Evolutionary conservation across 2,329 filamentous ascomycete genomes (phyloP).

Genomic region (Colletotrichum noveboracense): DNA sequence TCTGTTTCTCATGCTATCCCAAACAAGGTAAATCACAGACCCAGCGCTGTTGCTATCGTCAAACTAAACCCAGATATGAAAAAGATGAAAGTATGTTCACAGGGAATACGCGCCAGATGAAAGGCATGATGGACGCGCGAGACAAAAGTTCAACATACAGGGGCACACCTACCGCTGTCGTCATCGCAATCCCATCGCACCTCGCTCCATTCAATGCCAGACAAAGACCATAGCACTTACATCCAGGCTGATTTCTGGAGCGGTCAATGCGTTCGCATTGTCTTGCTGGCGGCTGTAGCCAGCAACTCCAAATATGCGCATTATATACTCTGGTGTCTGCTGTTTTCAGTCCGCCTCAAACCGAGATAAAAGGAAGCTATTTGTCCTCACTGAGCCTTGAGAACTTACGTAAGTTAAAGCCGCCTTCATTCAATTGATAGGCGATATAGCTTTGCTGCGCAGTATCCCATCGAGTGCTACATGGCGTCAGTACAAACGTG

Average conservation of each 20-base stretch:
- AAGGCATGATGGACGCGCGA: not conserved
- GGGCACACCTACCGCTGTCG: not conserved
- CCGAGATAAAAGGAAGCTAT: not conserved
- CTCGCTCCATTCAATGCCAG: fast-evolving
- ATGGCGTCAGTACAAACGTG: too few relatives aligned
- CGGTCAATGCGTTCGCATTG: not conserved
- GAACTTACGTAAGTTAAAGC: not conserved
- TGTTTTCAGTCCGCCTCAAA: not conserved
- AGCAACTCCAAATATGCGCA: fast-evolving
- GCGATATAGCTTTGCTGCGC: not conserved
- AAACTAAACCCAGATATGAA: too few relatives aligned
- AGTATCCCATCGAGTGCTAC: too few relatives aligned
- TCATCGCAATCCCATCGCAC: not conserved
- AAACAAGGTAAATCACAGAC: fast-evolving
- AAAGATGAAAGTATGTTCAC: too few relatives aligned
- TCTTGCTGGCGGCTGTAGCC: not conserved
- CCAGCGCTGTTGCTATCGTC: fast-evolving
- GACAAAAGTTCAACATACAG: not conserved
- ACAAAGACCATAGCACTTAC: not conserved
- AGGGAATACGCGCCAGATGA: not conserved
- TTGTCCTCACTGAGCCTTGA: fast-evolving
- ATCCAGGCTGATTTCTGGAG: not conserved
- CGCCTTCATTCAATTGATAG: too few relatives aligned
- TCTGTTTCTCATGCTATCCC: not conserved
- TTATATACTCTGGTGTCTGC: not conserved